Conservation (phyloP, 1,284 basidiomycete species). For the Ustilago shanxiensis region DNA sequence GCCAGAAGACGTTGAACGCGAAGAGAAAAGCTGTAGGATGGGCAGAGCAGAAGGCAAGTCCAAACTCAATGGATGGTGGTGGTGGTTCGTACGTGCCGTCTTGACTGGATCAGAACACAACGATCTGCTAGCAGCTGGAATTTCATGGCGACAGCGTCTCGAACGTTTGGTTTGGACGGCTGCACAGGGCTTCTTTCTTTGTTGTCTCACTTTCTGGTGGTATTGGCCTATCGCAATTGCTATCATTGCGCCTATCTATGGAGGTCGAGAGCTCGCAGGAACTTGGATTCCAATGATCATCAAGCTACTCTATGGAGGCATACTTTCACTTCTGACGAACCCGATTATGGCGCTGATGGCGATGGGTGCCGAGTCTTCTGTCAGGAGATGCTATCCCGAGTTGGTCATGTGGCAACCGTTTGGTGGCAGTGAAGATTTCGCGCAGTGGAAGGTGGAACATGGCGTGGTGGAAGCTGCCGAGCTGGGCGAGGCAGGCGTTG, state of each 20-base stretch:
- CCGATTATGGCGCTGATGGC: constrained; percentile 67
- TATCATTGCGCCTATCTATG: constrained; percentile 67
- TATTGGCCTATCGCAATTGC: constrained; percentile 67
- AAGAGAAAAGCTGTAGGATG: constrained; percentile 43
- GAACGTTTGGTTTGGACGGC: constrained; percentile 64
- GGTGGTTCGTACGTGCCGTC: constrained; percentile 60
- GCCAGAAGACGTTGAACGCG: constrained; percentile 43
- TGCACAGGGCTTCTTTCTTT: constrained; percentile 60
- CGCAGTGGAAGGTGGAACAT: constrained; percentile 39
- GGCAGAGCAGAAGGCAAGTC: constrained; percentile 44
- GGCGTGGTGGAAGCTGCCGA: constrained; percentile 25
- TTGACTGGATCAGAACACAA: constrained; percentile 62
- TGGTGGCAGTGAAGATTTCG: constrained; percentile 44
- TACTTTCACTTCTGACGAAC: constrained; percentile 63
- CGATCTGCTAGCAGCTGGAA: constrained; percentile 49
- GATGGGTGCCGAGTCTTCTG: constrained; percentile 62
- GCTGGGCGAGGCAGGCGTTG: constrained; percentile 9
- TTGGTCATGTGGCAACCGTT: constrained; percentile 45
- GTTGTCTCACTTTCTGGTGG: constrained; percentile 63
- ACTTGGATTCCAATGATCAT: constrained; percentile 68
- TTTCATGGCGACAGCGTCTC: constrained; percentile 55
- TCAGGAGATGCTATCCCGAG: constrained; percentile 59
- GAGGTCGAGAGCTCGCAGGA: constrained; percentile 59
- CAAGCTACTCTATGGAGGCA: constrained; percentile 68
- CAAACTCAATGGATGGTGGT: constrained; percentile 35